These are phyloP conservation scores for Cerrena zonata DNA, from an alignment of 1,284 basidiomycete genomes.

Conservation along the genomic window DNA sequence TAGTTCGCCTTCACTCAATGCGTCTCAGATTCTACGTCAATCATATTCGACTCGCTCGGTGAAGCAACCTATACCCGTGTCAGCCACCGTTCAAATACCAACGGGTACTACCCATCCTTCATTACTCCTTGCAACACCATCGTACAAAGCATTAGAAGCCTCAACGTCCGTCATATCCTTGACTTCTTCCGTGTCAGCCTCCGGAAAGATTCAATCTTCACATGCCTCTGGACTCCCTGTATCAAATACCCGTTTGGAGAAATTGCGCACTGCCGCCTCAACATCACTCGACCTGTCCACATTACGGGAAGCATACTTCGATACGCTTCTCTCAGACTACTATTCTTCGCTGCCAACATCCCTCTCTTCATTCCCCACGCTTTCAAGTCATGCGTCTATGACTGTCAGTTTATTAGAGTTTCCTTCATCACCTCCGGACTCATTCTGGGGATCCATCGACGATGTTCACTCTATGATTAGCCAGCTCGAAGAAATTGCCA, in stretches of 20 bases:
- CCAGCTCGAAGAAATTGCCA: constrained; percentile 12
- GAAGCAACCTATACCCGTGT: neutral
- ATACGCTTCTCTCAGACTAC: neutral
- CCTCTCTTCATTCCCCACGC: neutral
- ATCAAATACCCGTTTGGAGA: neutral
- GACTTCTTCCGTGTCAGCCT: neutral
- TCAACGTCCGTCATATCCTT: neutral
- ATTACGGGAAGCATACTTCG: neutral
- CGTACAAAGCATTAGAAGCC: neutral
- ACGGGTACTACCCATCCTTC: neutral
- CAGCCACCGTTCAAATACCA: constrained; percentile 1
- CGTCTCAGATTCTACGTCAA: too few relatives aligned
- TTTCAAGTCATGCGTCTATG: constrained; percentile 1
- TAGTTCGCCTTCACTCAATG: neutral
- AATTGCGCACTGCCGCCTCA: neutral
- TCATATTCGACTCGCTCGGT: too few relatives aligned
- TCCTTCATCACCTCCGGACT: neutral
- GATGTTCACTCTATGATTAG: constrained; percentile 9
- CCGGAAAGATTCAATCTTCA: neutral
- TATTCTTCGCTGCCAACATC: neutral
- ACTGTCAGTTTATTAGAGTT: constrained; percentile 1
- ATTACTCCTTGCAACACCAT: constrained; percentile 1
- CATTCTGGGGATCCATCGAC: neutral
- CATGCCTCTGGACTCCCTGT: neutral
- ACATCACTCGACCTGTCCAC: neutral